These are phyloP conservation scores for Tuber indicum DNA, from an alignment of 495 filamentous ascomycete species.

Conservation along the genomic window DNA sequence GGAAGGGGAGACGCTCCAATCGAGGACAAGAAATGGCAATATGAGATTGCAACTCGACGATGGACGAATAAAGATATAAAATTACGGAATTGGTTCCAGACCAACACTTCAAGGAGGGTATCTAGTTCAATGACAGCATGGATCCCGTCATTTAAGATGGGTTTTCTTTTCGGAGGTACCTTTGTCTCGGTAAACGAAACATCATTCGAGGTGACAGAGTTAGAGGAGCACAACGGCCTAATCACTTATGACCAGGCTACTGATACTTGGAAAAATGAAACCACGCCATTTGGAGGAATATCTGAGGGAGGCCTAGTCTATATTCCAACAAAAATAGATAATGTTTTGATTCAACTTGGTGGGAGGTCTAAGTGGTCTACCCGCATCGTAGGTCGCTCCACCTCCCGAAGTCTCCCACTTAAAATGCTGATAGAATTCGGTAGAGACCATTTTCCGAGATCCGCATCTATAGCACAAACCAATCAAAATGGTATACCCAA, in stretches of 20 bases:
- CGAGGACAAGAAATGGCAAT: neutral
- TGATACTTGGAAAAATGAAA: slow-evolving; percentile 13
- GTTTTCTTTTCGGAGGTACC: slow-evolving; percentile 6
- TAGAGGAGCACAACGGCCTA: neutral
- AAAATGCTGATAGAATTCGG: neutral
- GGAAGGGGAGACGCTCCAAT: neutral
- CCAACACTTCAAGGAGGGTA: neutral
- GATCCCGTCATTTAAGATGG: slow-evolving; percentile 9
- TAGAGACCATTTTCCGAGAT: slow-evolving; percentile 14
- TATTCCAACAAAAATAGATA: neutral
- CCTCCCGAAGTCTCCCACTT: neutral
- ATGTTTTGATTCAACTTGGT: slow-evolving; percentile 17
- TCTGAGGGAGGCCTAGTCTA: neutral
- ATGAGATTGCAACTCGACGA: neutral
- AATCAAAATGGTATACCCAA: slow-evolving; percentile 17
- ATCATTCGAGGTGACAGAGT: neutral
- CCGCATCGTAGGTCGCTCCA: neutral
- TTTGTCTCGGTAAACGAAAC: neutral
- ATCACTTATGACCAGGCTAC: slow-evolving; percentile 9
- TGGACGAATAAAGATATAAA: neutral
- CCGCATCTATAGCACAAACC: slow-evolving; percentile 18
- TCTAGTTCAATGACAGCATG: slow-evolving; percentile 7
- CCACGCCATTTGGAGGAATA: neutral
- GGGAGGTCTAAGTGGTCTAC: neutral
- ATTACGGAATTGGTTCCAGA: neutral